A percentile compares a stretch with the other conserved stretches of the same genome.
Evolutionary conservation across 768 basidiomycete genomes (phyloP).

Genomic region (Antrodiella citrinella): DNA sequence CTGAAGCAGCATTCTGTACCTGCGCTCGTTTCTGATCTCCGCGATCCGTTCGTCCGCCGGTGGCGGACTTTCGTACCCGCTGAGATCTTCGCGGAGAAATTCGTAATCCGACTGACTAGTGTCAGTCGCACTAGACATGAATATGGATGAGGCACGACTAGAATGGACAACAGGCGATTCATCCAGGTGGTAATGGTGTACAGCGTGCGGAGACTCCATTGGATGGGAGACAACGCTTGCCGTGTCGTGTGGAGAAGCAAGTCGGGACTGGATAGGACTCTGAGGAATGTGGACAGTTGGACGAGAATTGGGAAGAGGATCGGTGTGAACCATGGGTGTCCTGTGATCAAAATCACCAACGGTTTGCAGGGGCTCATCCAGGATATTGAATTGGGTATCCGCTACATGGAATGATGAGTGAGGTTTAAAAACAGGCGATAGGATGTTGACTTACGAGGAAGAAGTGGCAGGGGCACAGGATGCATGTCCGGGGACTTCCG

Average conservation of each 20-base stretch:
- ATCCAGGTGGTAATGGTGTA: not conserved
- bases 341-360: not conserved
- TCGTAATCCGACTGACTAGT: conserved; percentile 9
- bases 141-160: conserved; percentile 26
- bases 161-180: conserved; percentile 7
- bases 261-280: not conserved
- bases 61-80: conserved; percentile 32
- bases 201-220: not conserved
- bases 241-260: not conserved
- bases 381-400: conserved; percentile 8
- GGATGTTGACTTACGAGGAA: conserved; percentile 19
- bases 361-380: not conserved
- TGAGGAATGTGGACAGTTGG: not conserved
- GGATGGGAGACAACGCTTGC: not conserved
- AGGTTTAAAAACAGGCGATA: too few relatives aligned
- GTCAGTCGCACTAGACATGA: conserved; percentile 20
- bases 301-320: not conserved
- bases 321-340: not conserved
- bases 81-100: conserved; percentile 2
- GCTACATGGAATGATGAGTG: conserved; percentile 18
- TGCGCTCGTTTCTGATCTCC: conserved; percentile 49
- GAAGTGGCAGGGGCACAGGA: conserved; percentile 20
- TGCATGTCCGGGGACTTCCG: conserved; percentile 31
- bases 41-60: conserved; percentile 30
- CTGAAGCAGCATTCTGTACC: conserved; percentile 56